These are phyloP conservation scores for Cordia subcordata DNA, from an alignment of 257 asterid genomes.

Conservation along the genomic window DNA sequence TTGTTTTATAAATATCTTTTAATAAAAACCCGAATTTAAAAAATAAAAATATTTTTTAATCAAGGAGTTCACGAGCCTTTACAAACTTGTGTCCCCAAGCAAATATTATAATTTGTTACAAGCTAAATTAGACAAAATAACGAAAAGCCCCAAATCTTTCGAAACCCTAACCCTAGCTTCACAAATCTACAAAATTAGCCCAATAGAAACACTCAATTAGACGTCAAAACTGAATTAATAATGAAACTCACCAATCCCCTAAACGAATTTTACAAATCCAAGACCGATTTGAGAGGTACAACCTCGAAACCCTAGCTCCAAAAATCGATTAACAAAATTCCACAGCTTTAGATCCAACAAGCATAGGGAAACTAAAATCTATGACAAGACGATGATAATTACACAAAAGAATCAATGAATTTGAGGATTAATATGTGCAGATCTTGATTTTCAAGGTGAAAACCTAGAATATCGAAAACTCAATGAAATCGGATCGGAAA, in stretches of 20 bases:
- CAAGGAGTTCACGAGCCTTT: no score
- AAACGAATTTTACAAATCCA: slow-evolving; percentile 33
- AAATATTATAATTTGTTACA: slow-evolving; percentile 2
- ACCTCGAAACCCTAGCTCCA: slow-evolving; percentile 48
- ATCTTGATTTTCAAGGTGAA: slow-evolving; percentile 32
- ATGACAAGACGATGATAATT: background rate
- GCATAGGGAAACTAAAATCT: slow-evolving; percentile 22
- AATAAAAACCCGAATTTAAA: no score
- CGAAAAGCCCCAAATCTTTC: background rate
- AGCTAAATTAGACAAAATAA: background rate
- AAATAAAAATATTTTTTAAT: no score
- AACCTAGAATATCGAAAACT: slow-evolving; percentile 38
- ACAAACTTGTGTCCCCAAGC: no score
- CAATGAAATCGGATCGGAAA: slow-evolving; percentile 1
- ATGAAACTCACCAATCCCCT: slow-evolving; percentile 38
- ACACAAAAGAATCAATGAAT: slow-evolving; percentile 5
- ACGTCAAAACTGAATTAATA: slow-evolving; percentile 25
- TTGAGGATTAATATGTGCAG: slow-evolving; percentile 27
- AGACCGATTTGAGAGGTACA: slow-evolving; percentile 12
- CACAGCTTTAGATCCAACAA: slow-evolving; percentile 10
- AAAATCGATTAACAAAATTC: slow-evolving; percentile 21
- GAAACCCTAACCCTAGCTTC: slow-evolving; percentile 51
- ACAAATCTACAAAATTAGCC: slow-evolving; percentile 2
- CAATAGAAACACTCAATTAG: background rate
- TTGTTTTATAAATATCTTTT: no score